Base-by-base conservation (phyloP, 2,329 filamentous ascomycete genomes). In the Lasiodiplodia hormozganensis region DNA sequence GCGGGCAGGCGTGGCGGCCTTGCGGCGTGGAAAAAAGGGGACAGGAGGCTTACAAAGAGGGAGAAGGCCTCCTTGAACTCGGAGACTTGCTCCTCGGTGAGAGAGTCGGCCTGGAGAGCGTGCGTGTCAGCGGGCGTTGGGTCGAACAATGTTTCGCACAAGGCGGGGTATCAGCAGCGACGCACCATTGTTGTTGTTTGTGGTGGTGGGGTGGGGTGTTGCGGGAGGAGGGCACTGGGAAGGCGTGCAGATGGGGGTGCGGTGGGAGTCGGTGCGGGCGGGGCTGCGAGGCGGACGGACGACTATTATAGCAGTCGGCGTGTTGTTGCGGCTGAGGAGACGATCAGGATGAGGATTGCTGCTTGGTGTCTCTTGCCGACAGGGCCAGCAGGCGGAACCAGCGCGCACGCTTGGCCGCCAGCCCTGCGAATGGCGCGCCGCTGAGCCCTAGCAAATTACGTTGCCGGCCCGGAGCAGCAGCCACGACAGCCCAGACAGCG, bases 31-130 rank as follows among this genome's bases (percentile, higher is more conserved):
- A 53, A 67, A 34, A 34, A 76, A 76, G 75, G 58, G 65, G 70
- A 68, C 47, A 53, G 54, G 68, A 49, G 67, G 90, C 96, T 91
- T 91, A 99, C 96, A 85, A 99, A 99, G 74, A 99, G 93, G 82
- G 96, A 99, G 86, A 99, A 99, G 68, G 96, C 96, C 87, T 99
- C 96, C 92, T 98, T 99, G 88, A 98, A 99, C 87, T 99, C 96
- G 82, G 96, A 98, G 82, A 99, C 96, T 89, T 99, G 96, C 87
- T 99, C 96, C 88, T 99, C 96, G 77, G 96, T 98, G 80, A 99
- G 91, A 83, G 95, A 95, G 83, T 99, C 96, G 82, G 95, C 95
- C 95, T 98, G 82, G 69, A 4, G 62, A 40, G 31, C 67, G 71
- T 25, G 53, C 18, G 28, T 31, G 65, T 58, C 47, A 53, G 56